Base-by-base conservation (phyloP, 2,329 filamentous ascomycete genomes). In the Proliferodiscus dingleyae region DNA sequence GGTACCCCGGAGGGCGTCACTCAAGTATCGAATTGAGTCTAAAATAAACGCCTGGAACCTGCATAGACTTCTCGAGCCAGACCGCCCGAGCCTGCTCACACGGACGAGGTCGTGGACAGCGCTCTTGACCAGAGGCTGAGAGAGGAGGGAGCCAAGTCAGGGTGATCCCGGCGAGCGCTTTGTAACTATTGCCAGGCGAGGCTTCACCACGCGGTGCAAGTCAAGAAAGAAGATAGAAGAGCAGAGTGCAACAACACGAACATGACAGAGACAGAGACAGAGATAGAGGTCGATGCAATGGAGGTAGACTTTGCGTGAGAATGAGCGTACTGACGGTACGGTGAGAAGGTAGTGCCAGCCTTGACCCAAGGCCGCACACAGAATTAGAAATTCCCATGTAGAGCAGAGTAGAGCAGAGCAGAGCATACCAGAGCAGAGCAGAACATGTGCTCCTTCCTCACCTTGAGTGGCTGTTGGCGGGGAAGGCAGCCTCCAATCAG, bases 1-100 rank as follows among this genome's bases (percentile, higher is more conserved):
- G 34, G 39, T 22, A 40, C 36, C 36, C 30, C 34, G 37, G 24
- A 30, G 40, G 29, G 33, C 33, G 23, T 13, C 11, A 40, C 23
- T 36, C 29, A 28, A 41, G 33, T 36, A 46, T 36, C 37, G 32
- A 45, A 43, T 46, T 29, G 42, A 46, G 51, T 54, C 52, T 30
- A 54, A 57, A 59, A 61, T 61, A 61, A 56, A 58, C 58, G 57
- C 58, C 50, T 42, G 47, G 47, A 46, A 43, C 36, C 50, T 52
- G 55, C 48, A 54, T 43, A 28, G 30, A 43, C 24, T 18, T 37
- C 3, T 41, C 15, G 39, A n/a, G 18, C 5, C 16, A 29, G 41
- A 32, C 32, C n/a, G 23, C 28, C 16, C 19, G 26, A 10, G 26
- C 15, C 34, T 15, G 7, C 28, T 24, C 21, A 16, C 4, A 19